Evolutionary conservation across 169 alveolate species (phyloP), one percentile per base, ranked within the genome.

Genomic region (Theileria sp.): DNA sequence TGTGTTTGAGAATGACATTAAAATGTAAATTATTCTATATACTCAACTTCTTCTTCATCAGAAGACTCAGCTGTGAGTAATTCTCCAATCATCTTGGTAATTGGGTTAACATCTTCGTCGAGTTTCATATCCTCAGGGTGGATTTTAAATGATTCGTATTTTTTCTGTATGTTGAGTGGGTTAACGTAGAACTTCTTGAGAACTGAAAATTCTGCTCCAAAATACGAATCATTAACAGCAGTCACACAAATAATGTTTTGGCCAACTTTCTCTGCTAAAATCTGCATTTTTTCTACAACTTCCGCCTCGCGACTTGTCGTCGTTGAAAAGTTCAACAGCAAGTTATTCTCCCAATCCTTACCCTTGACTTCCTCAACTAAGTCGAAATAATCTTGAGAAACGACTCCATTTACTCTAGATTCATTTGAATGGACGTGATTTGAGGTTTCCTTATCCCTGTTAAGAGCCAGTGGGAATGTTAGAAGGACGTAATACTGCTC

Each of bases 401-500:
- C 54, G 3, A 44, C 54, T 44, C 54, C 54, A 44, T 44, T 44
- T 44, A 44, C 54, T 44, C 17, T 44, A 21, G 34, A 15, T 7
- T 64, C 51, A 12, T 64, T 64, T 21, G 72, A 19, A 19, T 64
- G 89, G 51, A 87, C 84, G 76, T 74, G 91, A 70, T 77, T 80
- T 15, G 64, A 3, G 60, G 13, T 54, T 0, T 36, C 23, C 74
- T 15, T 44, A 23, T 28, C 87, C 44, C 66, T 84, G 54, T 75
- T 89, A 67, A 88, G 89, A 44, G 86, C 19, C 7, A 38, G 49
- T 21, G 72, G 72, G 72, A 92, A n/a, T 79, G 72, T 80, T 19
- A 94, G 86, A 65, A 95, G 86, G 23, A 94, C 71, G 93, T 94
- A 91, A 96, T 96, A 95, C 78, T 95, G 97, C 85, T 95, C 98